phyloP scores from a whole-genome alignment of 352 stramenopile genomes.

The Plasmopara halstedii region DNA sequence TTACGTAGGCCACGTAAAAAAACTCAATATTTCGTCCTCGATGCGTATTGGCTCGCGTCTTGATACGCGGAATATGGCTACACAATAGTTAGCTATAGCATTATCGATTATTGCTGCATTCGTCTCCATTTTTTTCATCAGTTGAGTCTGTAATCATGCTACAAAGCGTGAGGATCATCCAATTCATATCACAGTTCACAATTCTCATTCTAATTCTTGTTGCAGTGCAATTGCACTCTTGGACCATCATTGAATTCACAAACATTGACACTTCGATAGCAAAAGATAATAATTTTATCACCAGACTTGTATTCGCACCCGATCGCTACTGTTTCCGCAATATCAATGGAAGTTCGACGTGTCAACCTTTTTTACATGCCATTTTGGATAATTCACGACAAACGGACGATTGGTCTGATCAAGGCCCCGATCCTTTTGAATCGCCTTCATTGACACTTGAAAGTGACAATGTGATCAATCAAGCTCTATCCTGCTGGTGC shows the following conservation, averaged over 20 bases:
- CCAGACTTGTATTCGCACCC: slow-evolving; percentile 35
- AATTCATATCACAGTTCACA: slow-evolving; percentile 18
- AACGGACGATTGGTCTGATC: slow-evolving; percentile 7
- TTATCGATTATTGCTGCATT: too few relatives aligned
- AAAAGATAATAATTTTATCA: not conserved
- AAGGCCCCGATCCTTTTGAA: slow-evolving; percentile 1
- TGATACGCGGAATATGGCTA: slow-evolving; percentile 18
- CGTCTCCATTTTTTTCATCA: too few relatives aligned
- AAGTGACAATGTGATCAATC: slow-evolving; percentile 9
- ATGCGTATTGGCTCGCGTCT: slow-evolving; percentile 14
- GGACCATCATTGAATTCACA: slow-evolving; percentile 25
- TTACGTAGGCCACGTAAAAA: not conserved
- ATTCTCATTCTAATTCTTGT: slow-evolving; percentile 22
- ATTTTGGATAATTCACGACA: slow-evolving; percentile 19
- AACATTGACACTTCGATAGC: not conserved
- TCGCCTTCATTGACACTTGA: slow-evolving; percentile 2
- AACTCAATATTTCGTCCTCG: slow-evolving; percentile 13
- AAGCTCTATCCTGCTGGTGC: slow-evolving; percentile 43
- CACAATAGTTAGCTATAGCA: not conserved
- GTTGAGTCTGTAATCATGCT: slow-evolving; percentile 6
- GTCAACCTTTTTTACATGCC: slow-evolving; percentile 33
- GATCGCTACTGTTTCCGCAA: slow-evolving; percentile 36
- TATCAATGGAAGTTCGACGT: slow-evolving; percentile 27
- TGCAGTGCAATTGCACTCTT: slow-evolving; percentile 24
- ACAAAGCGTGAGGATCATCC: slow-evolving; percentile 11